Evolutionary conservation across 2,329 filamentous ascomycete genomes (phyloP).

Genomic region (Mycogone perniciosa): DNA sequence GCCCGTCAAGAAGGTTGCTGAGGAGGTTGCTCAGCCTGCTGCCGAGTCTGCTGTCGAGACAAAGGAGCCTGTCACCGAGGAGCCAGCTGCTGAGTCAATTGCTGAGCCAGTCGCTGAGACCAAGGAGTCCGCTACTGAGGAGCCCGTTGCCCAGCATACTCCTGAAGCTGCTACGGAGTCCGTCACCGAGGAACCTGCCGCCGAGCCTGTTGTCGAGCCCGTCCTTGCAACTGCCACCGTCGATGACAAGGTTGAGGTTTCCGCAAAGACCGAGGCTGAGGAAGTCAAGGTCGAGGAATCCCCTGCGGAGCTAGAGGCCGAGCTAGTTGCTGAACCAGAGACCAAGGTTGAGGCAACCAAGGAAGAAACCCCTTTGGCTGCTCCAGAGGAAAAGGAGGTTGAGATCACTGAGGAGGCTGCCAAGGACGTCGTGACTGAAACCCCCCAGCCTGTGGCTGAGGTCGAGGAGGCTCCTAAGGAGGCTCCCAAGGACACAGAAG

Average conservation of each 20-base stretch:
- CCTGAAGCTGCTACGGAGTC: not conserved
- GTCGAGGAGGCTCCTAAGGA: conserved; percentile 3
- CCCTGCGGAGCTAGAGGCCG: not conserved
- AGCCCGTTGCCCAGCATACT: not conserved
- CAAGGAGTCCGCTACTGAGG: conserved; percentile 4
- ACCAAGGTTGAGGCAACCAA: conserved; percentile 1
- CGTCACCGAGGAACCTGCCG: not conserved
- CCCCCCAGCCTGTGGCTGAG: conserved; percentile 5
- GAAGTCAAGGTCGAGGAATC: conserved; percentile 2
- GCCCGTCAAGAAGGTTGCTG: not conserved
- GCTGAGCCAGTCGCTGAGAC: not conserved
- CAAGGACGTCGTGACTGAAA: conserved; percentile 5
- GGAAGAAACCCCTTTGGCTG: conserved; percentile 4
- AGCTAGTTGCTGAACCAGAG: conserved; percentile 2
- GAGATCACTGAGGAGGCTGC: conserved; percentile 1
- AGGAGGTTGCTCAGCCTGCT: not conserved
- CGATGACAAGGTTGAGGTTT: not conserved
- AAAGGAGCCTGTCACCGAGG: not conserved
- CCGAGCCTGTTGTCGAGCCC: not conserved
- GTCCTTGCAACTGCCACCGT: not conserved
- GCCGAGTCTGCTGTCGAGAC: conserved; percentile 1
- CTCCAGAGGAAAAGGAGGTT: not conserved
- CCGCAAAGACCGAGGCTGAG: not conserved
- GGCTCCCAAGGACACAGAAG: not conserved
- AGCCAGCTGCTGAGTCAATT: not conserved